Evolutionary conservation across 148 eudicot species (phyloP), one percentile per base, ranked within the genome.

Genomic region (Chenopodium album): DNA sequence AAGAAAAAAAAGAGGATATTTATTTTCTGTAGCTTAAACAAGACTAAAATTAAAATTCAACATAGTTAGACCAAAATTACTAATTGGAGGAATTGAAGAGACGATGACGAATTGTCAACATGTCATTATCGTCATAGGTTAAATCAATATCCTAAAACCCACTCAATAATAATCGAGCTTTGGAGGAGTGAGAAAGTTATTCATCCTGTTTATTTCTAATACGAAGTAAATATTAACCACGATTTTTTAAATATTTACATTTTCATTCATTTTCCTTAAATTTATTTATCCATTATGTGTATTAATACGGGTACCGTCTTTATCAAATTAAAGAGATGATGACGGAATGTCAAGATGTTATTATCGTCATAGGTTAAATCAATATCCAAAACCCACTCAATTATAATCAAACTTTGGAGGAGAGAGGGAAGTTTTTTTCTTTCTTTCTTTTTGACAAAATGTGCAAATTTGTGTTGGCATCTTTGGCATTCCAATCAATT

Each of bases 41-140:
- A 48, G 62, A 56, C 19, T 17, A 56, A 13, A 4, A 56, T 16
- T 56, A 56, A 56, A 56, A 17, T 56, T 56, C 62, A 56, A 56
- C 62, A 17, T 14, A 14, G 62, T 56, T 56, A 56, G 62, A 56
- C 62, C 16, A 56, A 14, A 17, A 14, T 2, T 56, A 22, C 22
- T 77, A 10, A 62, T 23, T 10, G 8, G 32, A 77, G 31, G 13
- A 37, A 77, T 29, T 29, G 4, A 26, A 26, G 56, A 46, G 62
- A 56, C 17, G 50, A 32, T 16, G 78, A 76, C 5, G 9, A 4
- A 4, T 3, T 37, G 48, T 37, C 28, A 32, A 44, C 20, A 13
- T 76, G 68, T 76, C 79, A 77, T 37, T 77, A 9, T 77, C 69
- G 20, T 77, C 31, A 63, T 37, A 37, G 32, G 54, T 63, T 77